Evolutionary conservation across 352 stramenopile genomes (phyloP).

Genomic region (Phytophthora sojae): DNA sequence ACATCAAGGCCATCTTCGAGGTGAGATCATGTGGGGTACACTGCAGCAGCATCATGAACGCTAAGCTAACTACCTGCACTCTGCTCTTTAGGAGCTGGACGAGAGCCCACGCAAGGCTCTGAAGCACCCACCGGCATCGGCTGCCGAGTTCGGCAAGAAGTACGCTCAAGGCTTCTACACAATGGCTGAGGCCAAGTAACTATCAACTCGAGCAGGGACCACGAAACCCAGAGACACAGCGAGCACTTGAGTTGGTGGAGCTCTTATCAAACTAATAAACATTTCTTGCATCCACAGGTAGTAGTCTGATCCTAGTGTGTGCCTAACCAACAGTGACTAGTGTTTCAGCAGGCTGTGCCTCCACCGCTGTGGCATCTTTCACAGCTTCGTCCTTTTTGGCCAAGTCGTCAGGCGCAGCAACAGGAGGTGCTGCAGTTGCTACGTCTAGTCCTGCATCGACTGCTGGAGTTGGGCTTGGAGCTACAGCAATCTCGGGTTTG

Average conservation of each 20-base stretch:
- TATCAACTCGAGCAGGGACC: background rate
- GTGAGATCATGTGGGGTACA: constrained; percentile 15
- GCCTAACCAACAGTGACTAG: background rate
- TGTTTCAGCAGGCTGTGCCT: constrained; percentile 1
- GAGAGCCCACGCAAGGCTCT: constrained; percentile 82
- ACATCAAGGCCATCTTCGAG: constrained; percentile 76
- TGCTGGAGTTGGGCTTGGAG: background rate
- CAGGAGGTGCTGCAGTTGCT: background rate
- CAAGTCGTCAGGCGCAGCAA: background rate
- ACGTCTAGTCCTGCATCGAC: background rate
- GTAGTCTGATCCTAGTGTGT: constrained; percentile 1
- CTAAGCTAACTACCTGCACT: background rate
- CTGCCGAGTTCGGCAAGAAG: constrained; percentile 78
- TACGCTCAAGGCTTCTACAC: constrained; percentile 89
- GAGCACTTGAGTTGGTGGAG: constrained; percentile 10
- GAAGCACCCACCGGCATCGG: constrained; percentile 69
- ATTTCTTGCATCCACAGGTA: constrained; percentile 20
- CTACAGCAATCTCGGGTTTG: constrained; percentile 13
- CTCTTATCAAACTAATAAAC: constrained; percentile 30
- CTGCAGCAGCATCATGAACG: background rate
- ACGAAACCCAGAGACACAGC: background rate
- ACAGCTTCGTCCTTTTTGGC: constrained; percentile 16
- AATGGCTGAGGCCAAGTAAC: constrained; percentile 81
- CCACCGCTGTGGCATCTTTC: constrained; percentile 1
- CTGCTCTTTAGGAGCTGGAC: constrained; percentile 59